phyloP scores from a whole-genome alignment of 257 asterid genomes.

The Gynochthodes officinalis region DNA sequence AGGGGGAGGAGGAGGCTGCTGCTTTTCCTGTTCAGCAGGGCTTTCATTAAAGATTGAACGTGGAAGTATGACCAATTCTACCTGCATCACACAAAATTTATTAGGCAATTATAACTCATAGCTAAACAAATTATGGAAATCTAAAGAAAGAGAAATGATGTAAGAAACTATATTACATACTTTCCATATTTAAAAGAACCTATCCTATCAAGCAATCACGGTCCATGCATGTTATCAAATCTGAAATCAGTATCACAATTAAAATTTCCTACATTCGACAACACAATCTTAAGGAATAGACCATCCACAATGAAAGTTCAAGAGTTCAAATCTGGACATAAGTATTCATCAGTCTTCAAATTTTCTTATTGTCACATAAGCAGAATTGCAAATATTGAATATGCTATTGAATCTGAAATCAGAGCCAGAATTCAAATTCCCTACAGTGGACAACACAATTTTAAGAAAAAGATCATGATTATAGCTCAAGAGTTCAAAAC shows the following conservation, averaged over 20 bases:
- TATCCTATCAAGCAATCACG: neutral
- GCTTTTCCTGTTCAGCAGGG: slow-evolving; percentile 64
- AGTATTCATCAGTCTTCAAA: neutral
- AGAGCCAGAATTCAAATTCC: neutral
- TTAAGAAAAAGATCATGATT: neutral
- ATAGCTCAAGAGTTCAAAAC: neutral
- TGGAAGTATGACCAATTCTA: slow-evolving; percentile 81
- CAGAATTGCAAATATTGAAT: neutral
- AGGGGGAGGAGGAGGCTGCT: slow-evolving; percentile 73
- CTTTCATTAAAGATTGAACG: slow-evolving; percentile 64
- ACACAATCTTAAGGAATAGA: neutral
- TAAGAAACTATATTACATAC: neutral
- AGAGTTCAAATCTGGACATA: neutral
- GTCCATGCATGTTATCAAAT: neutral
- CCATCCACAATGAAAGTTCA: neutral
- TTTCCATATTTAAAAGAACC: neutral
- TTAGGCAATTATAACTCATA: slow-evolving; percentile 4
- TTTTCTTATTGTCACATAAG: neutral
- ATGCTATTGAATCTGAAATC: neutral
- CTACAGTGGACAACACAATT: neutral
- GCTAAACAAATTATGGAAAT: neutral
- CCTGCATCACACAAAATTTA: slow-evolving; percentile 45
- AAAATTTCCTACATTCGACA: neutral
- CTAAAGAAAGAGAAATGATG: too few species aligned
- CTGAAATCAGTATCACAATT: neutral